Evolutionary conservation across 2,329 filamentous ascomycete genomes (phyloP).

Genomic region (Penicillium sp.): DNA sequence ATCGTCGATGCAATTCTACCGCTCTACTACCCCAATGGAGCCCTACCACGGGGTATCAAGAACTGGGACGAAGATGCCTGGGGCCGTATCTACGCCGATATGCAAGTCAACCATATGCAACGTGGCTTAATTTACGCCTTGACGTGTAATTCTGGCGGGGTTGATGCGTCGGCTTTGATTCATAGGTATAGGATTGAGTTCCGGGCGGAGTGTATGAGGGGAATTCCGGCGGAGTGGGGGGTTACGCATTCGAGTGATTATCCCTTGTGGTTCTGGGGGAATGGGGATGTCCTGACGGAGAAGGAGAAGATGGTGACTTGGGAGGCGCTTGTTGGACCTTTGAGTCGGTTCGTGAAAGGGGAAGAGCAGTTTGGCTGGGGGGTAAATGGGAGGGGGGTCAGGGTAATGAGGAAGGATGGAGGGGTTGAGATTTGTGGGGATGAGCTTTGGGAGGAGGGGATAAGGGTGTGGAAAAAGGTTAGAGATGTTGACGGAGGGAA

Average conservation of each 20-base stretch:
- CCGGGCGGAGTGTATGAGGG: conserved; percentile 47
- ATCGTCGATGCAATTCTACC: conserved; percentile 46
- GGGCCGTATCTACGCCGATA: conserved; percentile 55
- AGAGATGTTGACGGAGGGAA: conserved; percentile 15
- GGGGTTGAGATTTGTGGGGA: conserved; percentile 48
- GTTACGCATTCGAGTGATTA: conserved; percentile 55
- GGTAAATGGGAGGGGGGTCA: conserved; percentile 33
- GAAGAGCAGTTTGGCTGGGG: conserved; percentile 28
- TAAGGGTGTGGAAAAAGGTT: conserved; percentile 48
- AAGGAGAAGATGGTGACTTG: conserved; percentile 46
- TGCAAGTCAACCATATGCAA: conserved; percentile 55
- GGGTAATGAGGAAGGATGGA: conserved; percentile 48
- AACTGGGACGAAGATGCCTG: conserved; percentile 53
- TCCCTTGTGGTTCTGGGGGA: conserved; percentile 57
- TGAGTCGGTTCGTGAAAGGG: conserved; percentile 29
- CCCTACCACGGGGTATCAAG: conserved; percentile 39
- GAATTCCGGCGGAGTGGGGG: conserved; percentile 48
- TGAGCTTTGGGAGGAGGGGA: conserved; percentile 45
- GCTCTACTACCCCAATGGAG: conserved; percentile 43
- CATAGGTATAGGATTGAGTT: conserved; percentile 56
- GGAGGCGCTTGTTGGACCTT: conserved; percentile 28
- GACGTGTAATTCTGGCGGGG: conserved; percentile 35
- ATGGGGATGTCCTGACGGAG: conserved; percentile 41
- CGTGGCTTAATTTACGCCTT: conserved; percentile 52
- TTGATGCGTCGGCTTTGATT: conserved; percentile 42